Conservation (phyloP, 305 asterid species). For the Fraxinus angustifolia region DNA sequence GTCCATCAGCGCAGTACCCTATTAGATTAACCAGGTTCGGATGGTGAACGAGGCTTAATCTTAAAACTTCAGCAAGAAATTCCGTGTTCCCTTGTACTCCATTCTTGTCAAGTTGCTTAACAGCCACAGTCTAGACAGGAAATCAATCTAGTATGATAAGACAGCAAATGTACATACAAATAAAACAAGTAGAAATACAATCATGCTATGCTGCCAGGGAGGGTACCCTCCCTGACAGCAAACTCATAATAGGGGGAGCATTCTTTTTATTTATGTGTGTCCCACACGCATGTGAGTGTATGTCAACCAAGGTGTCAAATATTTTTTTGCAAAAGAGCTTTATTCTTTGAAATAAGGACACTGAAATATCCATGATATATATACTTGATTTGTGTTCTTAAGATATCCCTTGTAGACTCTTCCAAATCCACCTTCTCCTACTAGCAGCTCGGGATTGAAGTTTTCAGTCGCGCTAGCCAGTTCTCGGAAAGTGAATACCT, state of each 20-base stretch:
- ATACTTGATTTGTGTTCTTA: constrained; percentile 47
- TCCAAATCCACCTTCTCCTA: constrained; percentile 71
- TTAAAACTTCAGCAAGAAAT: constrained; percentile 52
- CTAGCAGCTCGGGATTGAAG: constrained; percentile 47
- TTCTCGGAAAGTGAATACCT: constrained; percentile 60
- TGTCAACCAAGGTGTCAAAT: neutral
- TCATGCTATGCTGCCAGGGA: neutral
- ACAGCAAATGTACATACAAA: neutral
- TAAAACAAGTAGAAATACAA: neutral
- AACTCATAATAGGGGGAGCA: neutral
- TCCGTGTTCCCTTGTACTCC: constrained; percentile 56
- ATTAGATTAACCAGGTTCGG: constrained; percentile 52
- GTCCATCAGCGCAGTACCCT: constrained; percentile 63
- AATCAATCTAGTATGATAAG: neutral
- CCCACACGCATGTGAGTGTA: neutral
- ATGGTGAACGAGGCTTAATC: constrained; percentile 44
- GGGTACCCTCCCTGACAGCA: neutral
- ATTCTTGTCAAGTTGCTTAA: constrained; percentile 57
- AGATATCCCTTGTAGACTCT: constrained; percentile 56
- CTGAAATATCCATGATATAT: neutral
- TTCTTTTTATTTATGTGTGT: neutral
- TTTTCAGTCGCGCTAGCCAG: constrained; percentile 51
- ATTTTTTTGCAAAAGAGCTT: neutral
- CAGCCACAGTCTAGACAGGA: constrained; percentile 44
- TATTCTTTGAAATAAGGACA: neutral